Evolutionary conservation across 129 eudicot genomes (phyloP), one percentile per base, ranked within the genome.

Genomic region (Chrysanthemum lavandulifolium): DNA sequence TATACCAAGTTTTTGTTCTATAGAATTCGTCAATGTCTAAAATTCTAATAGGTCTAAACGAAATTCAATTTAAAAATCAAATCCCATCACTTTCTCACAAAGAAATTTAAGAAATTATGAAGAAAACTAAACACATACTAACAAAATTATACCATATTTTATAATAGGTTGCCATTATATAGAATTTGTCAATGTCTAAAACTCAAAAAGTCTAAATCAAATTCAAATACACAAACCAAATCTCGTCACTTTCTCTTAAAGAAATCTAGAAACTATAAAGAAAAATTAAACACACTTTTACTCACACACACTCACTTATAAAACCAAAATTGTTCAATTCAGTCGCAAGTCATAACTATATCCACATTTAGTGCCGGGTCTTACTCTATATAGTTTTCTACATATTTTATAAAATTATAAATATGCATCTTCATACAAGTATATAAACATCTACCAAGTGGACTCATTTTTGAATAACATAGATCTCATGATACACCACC

Each of bases 341-440:
- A 77, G 72, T 69, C 72, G 12, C 65, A 66, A 79, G 82, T 78
- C 83, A 69, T 74, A 70, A 70, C 78, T 65, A 78, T 84, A 25
- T 72, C 87, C 83, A 60, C 48, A 27, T 85, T 75, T 80, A 54
- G 66, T 61, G 91, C 96, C 93, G 80, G 81, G 83, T 88, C 89
- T 61, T 23, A 16, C 47, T 67, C 76, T 74, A 71, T 76, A 78
- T 74, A 71, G 63, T 18, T 71, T 23, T 65, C 23, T 31, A 48
- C 64, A 67, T 48, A 56, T 5, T 33, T 60, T 6, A 63, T 54
- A 75, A 73, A 75, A 82, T 85, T 72, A 63, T 82, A 76, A 78
- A 85, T 85, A 83, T 40, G 47, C 47, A 40, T 40, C 47, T 40
- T 40, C 47, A 40, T 40, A 40, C 47, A 40, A 40, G 47, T 40